Base-by-base conservation (phyloP, 2,329 filamentous ascomycete species). In the Talaromyces amestolkiae region DNA sequence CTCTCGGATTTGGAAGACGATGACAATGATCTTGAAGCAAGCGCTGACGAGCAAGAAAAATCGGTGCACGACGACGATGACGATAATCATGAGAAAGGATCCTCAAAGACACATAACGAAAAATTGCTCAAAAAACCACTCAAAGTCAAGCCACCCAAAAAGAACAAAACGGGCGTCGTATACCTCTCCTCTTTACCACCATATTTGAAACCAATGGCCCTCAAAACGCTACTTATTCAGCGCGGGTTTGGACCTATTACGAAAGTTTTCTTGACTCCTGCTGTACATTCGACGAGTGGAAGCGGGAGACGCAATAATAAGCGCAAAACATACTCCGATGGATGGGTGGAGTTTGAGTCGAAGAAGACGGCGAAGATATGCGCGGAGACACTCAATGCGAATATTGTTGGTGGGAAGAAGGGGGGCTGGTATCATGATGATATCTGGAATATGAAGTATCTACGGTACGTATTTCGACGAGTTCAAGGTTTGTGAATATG, bases 291-390 rank as follows among this genome's bases (percentile, higher is more conserved):
- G 15, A 58, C 70, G 22, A 70, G 70, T 24, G 69, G 58, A 63
- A 68, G 11, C 65, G 69, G 15, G 64, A 61, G 65, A 41, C 70
- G 72, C n/a, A 76, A 73, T 51, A 80, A 79, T 66, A 80, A 79
- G 67, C 74, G 79, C 24, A 78, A 81, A 63, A 76, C 74, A 3
- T 82, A 81, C 68, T 73, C 77, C 3, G 80, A 82, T 68, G 80
- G 80, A 5, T 82, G 80, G 80, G 75, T 82, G 13, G 80, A 82
- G 61, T 81, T 82, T 64, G 75, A 71, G n/a, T 79, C 78, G 33
- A 81, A 81, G 66, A 78, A 76, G 66, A 77, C 73, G 8, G 80
- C 80, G 0, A 80, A 81, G 70, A 72, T 79, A 24, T 80, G 78
- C 64, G 79, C 79, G 3, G 78, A 81, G 70, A 77, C 79, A 2